These are phyloP conservation scores for Pholiota conissans DNA, from an alignment of 768 basidiomycete species.

Conservation along the genomic window DNA sequence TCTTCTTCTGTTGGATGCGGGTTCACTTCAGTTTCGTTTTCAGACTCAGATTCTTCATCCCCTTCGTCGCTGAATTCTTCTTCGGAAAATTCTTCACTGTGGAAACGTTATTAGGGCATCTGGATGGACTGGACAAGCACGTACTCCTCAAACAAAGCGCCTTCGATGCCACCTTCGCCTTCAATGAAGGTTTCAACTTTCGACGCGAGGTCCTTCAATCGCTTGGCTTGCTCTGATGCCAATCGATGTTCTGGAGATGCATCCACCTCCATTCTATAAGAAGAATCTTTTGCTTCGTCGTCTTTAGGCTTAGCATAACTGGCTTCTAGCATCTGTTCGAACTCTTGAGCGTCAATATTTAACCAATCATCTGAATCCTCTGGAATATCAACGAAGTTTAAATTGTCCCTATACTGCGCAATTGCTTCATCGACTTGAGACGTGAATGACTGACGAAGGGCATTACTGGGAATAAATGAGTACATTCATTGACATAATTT, in stretches of 20 bases:
- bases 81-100: conserved; percentile 70
- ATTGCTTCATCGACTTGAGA: conserved; percentile 68
- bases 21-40: conserved; percentile 32
- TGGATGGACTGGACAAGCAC: conserved; percentile 25
- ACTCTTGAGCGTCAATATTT: conserved; percentile 70
- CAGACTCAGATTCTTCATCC: conserved; percentile 40
- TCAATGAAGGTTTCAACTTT: conserved; percentile 92
- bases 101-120: conserved; percentile 4
- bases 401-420: conserved; percentile 33
- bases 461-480: conserved; percentile 39
- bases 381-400: conserved; percentile 23
- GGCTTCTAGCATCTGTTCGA: conserved; percentile 71
- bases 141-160: conserved; percentile 90
- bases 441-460: conserved; percentile 75
- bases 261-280: conserved; percentile 54
- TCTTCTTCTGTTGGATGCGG: conserved; percentile 34
- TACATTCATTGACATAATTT: not conserved
- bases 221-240: conserved; percentile 64
- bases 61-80: conserved; percentile 59
- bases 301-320: conserved; percentile 30
- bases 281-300: conserved; percentile 10
- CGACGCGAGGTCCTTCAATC: conserved; percentile 73
- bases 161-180: conserved; percentile 85
- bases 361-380: conserved; percentile 90
- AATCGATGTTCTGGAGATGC: conserved; percentile 46